Conservation (phyloP, 495 filamentous ascomycete species). For the Podospora sp. region DNA sequence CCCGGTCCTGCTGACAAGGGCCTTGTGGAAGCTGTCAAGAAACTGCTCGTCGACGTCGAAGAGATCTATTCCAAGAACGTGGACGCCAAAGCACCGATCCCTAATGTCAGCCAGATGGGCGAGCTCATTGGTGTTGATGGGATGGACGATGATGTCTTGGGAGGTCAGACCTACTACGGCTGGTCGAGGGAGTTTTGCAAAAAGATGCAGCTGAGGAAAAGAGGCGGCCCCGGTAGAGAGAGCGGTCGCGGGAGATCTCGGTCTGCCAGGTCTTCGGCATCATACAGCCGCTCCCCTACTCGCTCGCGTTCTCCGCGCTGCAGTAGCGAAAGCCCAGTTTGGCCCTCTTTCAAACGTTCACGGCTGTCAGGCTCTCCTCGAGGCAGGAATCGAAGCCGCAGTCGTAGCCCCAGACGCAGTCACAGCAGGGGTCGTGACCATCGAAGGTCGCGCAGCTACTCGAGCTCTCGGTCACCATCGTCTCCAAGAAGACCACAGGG, state of each 20-base stretch:
- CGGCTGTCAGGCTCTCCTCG: slow-evolving; percentile 27
- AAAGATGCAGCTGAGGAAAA: slow-evolving; percentile 69
- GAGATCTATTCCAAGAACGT: slow-evolving; percentile 57
- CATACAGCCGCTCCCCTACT: slow-evolving; percentile 39
- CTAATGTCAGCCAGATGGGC: slow-evolving; percentile 74
- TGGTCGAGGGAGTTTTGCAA: slow-evolving; percentile 83
- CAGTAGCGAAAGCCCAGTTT: slow-evolving; percentile 30
- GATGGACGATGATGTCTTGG: slow-evolving; percentile 59
- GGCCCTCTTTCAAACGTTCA: slow-evolving; percentile 31
- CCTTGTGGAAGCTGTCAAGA: slow-evolving; percentile 67
- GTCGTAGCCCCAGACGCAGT: slow-evolving; percentile 36
- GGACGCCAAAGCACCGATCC: slow-evolving; percentile 32
- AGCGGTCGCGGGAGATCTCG: slow-evolving; percentile 25
- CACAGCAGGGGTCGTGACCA: background rate
- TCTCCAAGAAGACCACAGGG: too few species aligned
- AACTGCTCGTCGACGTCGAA: slow-evolving; percentile 68
- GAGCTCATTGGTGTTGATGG: slow-evolving; percentile 64
- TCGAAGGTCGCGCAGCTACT: slow-evolving; percentile 19
- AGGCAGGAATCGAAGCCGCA: slow-evolving; percentile 33
- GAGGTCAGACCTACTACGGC: slow-evolving; percentile 78
- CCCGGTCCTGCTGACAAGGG: slow-evolving; percentile 70
- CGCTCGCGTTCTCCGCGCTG: slow-evolving; percentile 30
- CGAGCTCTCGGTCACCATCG: slow-evolving; percentile 37
- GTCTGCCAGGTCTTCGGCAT: slow-evolving; percentile 39
- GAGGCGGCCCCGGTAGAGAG: slow-evolving; percentile 29